phyloP scores from a whole-genome alignment of 2,329 filamentous ascomycete genomes.

The Colletotrichum liaoningense region DNA sequence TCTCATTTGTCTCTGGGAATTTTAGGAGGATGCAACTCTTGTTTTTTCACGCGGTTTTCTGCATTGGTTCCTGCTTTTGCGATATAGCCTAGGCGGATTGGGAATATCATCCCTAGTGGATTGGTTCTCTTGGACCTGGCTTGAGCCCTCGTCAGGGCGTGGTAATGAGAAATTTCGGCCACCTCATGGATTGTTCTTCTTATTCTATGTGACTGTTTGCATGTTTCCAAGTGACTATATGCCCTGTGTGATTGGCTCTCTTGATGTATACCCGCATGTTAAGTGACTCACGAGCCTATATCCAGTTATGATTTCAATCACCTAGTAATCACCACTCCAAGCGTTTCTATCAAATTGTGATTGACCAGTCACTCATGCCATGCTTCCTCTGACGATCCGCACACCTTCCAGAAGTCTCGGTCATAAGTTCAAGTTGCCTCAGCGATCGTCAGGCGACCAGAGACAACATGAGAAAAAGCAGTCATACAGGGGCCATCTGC shows the following conservation, averaged over 20 bases:
- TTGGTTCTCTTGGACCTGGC: constrained; percentile 37
- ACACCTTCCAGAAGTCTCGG: not conserved
- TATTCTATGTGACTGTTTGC: not conserved
- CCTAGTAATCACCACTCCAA: not conserved
- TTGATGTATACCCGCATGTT: not conserved
- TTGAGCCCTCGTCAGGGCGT: constrained; percentile 47
- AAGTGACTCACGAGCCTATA: not conserved
- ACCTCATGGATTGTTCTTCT: constrained; percentile 41
- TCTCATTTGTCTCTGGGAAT: constrained; percentile 23
- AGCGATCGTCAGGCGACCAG: not conserved
- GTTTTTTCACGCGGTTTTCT: constrained; percentile 20
- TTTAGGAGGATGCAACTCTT: constrained; percentile 6
- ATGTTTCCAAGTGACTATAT: not conserved
- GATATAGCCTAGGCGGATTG: constrained; percentile 24
- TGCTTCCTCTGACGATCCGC: not conserved
- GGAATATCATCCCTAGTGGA: constrained; percentile 40
- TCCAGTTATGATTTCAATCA: not conserved
- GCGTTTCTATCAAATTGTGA: not conserved
- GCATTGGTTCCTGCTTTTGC: constrained; percentile 38
- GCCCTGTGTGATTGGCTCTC: not conserved
- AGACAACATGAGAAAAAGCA: not conserved
- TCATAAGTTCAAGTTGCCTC: not conserved
- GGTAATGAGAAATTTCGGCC: constrained; percentile 53
- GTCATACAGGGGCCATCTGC: not conserved
- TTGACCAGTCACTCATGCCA: too few relatives aligned